Base-by-base conservation (phyloP, 192 early-diverging fungal genomes). In the Coemansia biformis region DNA sequence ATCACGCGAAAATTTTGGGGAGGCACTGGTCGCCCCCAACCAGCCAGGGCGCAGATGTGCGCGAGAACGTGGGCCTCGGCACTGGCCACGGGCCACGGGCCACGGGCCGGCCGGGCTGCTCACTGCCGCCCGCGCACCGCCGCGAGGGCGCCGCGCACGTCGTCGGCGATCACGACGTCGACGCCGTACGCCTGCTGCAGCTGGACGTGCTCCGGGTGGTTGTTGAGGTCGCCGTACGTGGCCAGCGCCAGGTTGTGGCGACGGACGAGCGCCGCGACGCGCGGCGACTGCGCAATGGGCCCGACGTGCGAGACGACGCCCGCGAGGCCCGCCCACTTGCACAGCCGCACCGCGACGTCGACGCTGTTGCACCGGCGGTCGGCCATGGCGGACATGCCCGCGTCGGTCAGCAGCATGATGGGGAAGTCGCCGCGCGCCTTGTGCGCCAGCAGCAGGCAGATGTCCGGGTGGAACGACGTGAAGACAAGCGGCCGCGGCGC, bases 391-490 rank as follows among this genome's bases (percentile, higher is more conserved):
- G 77, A 59, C 19, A 80, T 82, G 21, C 91, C 91, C 23, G 81
- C 90, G 44, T 91, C 87, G 0, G 92, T 91, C 48, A 97, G 75
- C 68, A 93, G 88, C 59, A 94, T 88, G n/a, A 94, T 84, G 2
- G 91, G 91, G 54, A 88, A 88, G 40, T 59, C 58, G 45, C 81
- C 82, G 37, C 82, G 83, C 49, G 92, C 84, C 73, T 97, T 97
- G 60, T 89, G 71, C 26, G 85, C 87, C 12, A 93, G 71, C 59
- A 92, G 63, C 36, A 90, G 63, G 52, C 87, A 90, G 43, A 86
- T 79, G 49, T 95, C 91, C 0, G 94, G 88, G 58, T 94, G 88
- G 63, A 97, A 97, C 14, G 86, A 86, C 1, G 92, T 92, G 69
- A 97, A 95, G 43, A 92, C 85, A 26, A 97, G 83, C 12, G 83